These are phyloP conservation scores for Solanum pennellii DNA, from an alignment of 257 asterid species.

Conservation along the genomic window DNA sequence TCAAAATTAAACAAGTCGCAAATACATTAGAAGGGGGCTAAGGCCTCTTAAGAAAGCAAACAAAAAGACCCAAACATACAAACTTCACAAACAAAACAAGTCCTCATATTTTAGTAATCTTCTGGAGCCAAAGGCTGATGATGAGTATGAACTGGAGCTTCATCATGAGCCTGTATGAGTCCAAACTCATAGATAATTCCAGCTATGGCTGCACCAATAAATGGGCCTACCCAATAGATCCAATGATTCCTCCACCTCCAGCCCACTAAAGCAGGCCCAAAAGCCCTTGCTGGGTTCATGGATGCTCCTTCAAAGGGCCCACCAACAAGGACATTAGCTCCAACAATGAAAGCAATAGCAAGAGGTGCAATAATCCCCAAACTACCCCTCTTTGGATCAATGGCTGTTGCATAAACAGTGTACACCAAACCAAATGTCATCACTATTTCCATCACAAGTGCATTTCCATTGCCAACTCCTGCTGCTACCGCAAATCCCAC, in stretches of 20 bases:
- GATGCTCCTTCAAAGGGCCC: conserved; percentile 89
- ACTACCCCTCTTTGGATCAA: conserved; percentile 78
- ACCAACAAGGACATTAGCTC: conserved; percentile 76
- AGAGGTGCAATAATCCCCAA: conserved; percentile 79
- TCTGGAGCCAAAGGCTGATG: conserved; percentile 95
- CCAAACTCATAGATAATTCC: conserved; percentile 72
- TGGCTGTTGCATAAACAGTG: conserved; percentile 70
- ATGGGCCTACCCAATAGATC: conserved; percentile 95
- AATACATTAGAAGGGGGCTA: background rate
- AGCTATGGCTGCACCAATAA: conserved; percentile 68
- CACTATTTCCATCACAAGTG: conserved; percentile 67
- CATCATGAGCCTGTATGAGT: conserved; percentile 31
- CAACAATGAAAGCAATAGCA: conserved; percentile 81
- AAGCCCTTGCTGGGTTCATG: conserved; percentile 90
- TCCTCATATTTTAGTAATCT: conserved; percentile 41
- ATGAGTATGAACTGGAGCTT: conserved; percentile 31
- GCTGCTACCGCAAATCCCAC: conserved; percentile 50
- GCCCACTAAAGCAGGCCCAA: conserved; percentile 86
- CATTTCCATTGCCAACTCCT: conserved; percentile 56
- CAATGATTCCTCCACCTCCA: conserved; percentile 94
- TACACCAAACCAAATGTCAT: conserved; percentile 74
- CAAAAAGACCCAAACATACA: background rate
- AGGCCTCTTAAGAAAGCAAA: background rate
- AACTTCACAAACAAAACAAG: background rate
- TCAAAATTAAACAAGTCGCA: background rate